Evolutionary conservation across 2,329 filamentous ascomycete genomes (phyloP).

Genomic region (Aspergillus glaucus): DNA sequence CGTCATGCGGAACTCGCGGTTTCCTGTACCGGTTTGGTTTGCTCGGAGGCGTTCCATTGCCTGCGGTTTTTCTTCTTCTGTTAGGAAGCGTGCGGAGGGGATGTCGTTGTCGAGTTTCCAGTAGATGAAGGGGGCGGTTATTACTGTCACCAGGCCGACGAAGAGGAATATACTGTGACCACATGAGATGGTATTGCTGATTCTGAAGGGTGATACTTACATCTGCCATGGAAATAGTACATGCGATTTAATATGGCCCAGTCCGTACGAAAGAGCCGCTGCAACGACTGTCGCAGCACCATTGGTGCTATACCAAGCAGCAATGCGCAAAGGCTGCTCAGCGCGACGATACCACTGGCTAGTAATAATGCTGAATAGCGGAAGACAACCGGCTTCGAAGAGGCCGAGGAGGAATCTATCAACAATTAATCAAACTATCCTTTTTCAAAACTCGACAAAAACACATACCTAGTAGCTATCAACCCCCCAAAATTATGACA

Average conservation of each 20-base stretch:
- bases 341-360: conserved; percentile 43
- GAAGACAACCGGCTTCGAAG: conserved; percentile 47
- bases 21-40: conserved; percentile 45
- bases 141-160: conserved; percentile 55
- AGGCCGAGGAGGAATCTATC: conserved; percentile 48
- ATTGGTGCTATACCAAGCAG: conserved; percentile 62
- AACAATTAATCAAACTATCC: too few species aligned
- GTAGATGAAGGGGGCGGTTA: conserved; percentile 54
- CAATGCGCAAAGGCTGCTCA: conserved; percentile 58
- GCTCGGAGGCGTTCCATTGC: conserved; percentile 46
- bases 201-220: conserved; percentile 16
- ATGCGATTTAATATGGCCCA: conserved; percentile 48
- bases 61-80: conserved; percentile 40
- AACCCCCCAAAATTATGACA: conserved; percentile 43
- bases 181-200: neutral
- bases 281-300: conserved; percentile 54
- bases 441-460: neutral
- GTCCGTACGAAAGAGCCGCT: conserved; percentile 50
- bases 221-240: conserved; percentile 48
- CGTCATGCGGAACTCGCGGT: conserved; percentile 40
- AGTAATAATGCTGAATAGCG: conserved; percentile 41
- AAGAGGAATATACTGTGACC: conserved; percentile 51
- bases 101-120: conserved; percentile 55
- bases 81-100: conserved; percentile 45
- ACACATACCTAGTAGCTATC: conserved; percentile 30